Conservation (phyloP, 441 rosid genomes). For the Arabidopsis hybrid region DNA sequence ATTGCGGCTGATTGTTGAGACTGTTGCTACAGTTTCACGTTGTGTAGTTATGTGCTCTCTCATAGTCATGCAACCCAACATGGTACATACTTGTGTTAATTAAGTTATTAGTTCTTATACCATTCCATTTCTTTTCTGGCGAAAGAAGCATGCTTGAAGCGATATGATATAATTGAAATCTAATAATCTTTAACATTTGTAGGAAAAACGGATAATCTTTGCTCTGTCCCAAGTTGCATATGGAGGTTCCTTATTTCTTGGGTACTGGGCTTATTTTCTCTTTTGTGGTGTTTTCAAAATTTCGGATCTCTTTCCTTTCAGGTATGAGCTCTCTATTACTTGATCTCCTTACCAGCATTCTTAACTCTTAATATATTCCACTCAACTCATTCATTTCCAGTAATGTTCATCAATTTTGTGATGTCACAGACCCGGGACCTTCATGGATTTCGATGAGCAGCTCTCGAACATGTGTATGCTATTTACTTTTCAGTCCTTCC, state of each 20-base stretch:
- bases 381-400: conserved; percentile 25
- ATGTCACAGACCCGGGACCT: conserved; percentile 59
- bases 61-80: conserved; percentile 60
- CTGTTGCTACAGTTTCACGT: conserved; percentile 74
- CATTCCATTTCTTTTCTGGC: conserved; percentile 10
- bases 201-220: conserved; percentile 78
- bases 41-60: conserved; percentile 76
- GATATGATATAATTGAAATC: not conserved
- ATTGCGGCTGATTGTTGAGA: conserved; percentile 80
- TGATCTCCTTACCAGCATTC: conserved; percentile 26
- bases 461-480: conserved; percentile 85
- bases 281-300: conserved; percentile 50
- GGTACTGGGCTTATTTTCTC: conserved; percentile 93
- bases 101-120: not conserved
- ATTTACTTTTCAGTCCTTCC: conserved; percentile 86
- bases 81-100: conserved; percentile 57
- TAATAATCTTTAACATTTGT: conserved; percentile 25
- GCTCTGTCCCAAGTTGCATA: conserved; percentile 84
- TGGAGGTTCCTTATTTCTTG: conserved; percentile 75
- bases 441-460: conserved; percentile 66
- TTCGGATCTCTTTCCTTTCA: conserved; percentile 78
- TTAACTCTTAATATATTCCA: conserved; percentile 14
- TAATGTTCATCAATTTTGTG: conserved; percentile 27
- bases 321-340: conserved; percentile 53
- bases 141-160: not conserved